Evolutionary conservation across 2,329 filamentous ascomycete species (phyloP).

Genomic region (Exophiala xenobiotica): DNA sequence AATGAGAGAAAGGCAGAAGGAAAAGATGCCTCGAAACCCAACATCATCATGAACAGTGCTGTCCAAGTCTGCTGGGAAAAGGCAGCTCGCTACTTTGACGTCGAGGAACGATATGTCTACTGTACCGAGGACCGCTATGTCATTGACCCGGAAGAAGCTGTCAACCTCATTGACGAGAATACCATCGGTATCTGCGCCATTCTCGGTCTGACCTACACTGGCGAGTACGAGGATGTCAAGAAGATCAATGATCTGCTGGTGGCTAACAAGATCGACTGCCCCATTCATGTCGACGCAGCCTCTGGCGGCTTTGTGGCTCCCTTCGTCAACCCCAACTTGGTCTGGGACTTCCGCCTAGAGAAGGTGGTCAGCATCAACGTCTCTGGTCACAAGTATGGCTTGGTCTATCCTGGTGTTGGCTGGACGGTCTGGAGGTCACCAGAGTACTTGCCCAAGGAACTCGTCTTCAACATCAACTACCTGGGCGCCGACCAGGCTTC

Average conservation of each 20-base stretch:
- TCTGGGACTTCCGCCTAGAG: slow-evolving; percentile 89
- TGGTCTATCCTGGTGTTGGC: slow-evolving; percentile 84
- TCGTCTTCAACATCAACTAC: slow-evolving; percentile 99
- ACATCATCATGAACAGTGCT: slow-evolving; percentile 92
- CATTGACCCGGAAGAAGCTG: slow-evolving; percentile 62
- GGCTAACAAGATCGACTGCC: slow-evolving; percentile 70
- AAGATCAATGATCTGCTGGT: slow-evolving; percentile 83
- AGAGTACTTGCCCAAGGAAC: slow-evolving; percentile 80
- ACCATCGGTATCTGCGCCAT: slow-evolving; percentile 91
- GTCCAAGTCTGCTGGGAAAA: slow-evolving; percentile 99
- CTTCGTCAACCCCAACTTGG: slow-evolving; percentile 77
- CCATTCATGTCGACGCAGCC: slow-evolving; percentile 92
- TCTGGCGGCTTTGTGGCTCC: slow-evolving; percentile 91
- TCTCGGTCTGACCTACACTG: slow-evolving; percentile 89
- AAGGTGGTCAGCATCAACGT: slow-evolving; percentile 93
- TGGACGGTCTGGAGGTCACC: slow-evolving; percentile 89
- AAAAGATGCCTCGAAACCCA: slow-evolving; percentile 76
- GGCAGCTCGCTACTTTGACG: slow-evolving; percentile 82
- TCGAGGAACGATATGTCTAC: slow-evolving; percentile 80
- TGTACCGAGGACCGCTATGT: slow-evolving; percentile 62
- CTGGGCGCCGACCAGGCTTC: slow-evolving; percentile 92
- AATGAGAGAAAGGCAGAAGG: slow-evolving; percentile 80
- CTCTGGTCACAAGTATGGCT: slow-evolving; percentile 83
- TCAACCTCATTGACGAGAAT: slow-evolving; percentile 65
- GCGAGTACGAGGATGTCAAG: slow-evolving; percentile 93